Base-by-base conservation (phyloP, 352 stramenopile genomes). In the Phytophthora sojae region DNA sequence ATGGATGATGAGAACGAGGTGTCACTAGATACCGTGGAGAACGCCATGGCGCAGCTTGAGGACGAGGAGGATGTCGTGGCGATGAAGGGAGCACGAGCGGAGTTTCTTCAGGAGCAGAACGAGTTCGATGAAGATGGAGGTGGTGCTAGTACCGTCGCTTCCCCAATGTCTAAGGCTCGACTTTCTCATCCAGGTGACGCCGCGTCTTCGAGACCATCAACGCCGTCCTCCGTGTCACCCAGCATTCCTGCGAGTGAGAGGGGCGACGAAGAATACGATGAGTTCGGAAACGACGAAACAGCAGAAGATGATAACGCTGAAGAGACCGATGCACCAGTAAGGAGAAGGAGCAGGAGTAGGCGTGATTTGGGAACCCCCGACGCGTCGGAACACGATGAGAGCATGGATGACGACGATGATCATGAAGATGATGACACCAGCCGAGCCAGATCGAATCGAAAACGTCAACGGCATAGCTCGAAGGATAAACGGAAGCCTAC, bases 61-160 rank as follows among this genome's bases (percentile, higher is more conserved):
- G 97, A 99, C 70, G 94, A 97, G 58, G 95, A 98, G 56, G 97
- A 99, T 73, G 95, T 98, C 6, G 86, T 91, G 11, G 97, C 96
- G 2, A 97, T 98, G 83, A 82, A 91, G 44, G 96, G 86, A 11
- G 94, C 86, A 17, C 69, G 80, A 30, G 83, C 83, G 2, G 85
- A 94, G 57, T 79, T 82, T 53, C 32, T 88, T 39, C 77, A 76
- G 14, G 85, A 92, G 64, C 75, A 88, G 32, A 64, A 76, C 0
- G 85, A 93, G 57, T 95, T 92, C 63, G 81, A 92, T 12, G 81
- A 92, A 58, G 81, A 92, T 6, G 47, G 21, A 35, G 71, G 55
- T 9, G 44, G 30, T n/a, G 67, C 47, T 50, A 73, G 11, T 57
- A 74, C n/a, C 53, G 30, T 50, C 11, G 37, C 52, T 17, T 64